Conservation (phyloP, 140 eudicot species). For the Flaveria floridana region DNA sequence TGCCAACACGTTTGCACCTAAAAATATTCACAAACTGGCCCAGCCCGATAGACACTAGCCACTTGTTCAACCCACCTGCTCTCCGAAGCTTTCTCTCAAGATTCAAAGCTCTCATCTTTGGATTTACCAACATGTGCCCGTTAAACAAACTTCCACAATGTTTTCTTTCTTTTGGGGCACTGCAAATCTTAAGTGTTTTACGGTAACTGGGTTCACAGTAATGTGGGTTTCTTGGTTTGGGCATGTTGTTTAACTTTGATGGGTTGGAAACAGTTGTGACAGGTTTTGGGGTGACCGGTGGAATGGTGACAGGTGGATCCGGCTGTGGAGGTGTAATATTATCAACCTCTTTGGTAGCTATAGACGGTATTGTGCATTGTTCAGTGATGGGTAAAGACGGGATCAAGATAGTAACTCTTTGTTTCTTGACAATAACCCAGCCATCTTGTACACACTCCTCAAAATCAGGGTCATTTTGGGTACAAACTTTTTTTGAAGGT, state of each 20-base stretch:
- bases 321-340: constrained; percentile 29
- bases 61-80: constrained; percentile 76
- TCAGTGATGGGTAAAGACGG: constrained; percentile 56
- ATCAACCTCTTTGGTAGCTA: constrained; percentile 27
- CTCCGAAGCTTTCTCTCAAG: constrained; percentile 72
- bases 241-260: constrained; percentile 26
- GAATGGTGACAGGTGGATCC: constrained; percentile 38
- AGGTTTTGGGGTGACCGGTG: constrained; percentile 33
- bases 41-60: constrained; percentile 83
- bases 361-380: constrained; percentile 33
- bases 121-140: constrained; percentile 38
- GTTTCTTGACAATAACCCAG: constrained; percentile 87
- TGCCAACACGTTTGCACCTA: constrained; percentile 45
- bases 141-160: constrained; percentile 33
- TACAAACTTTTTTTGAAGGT: constrained; percentile 36
- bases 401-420: constrained; percentile 70
- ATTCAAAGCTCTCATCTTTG: constrained; percentile 57
- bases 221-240: constrained; percentile 21
- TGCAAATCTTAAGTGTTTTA: constrained; percentile 26
- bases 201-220: constrained; percentile 5
- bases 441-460: constrained; percentile 49
- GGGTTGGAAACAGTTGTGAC: constrained; percentile 33
- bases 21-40: constrained; percentile 64
- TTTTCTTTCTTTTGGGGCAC: constrained; percentile 36
- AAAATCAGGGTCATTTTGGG: constrained; percentile 33